These are phyloP conservation scores for Erythrobasidium yunnanense DNA, from an alignment of 768 basidiomycete species.

Conservation along the genomic window DNA sequence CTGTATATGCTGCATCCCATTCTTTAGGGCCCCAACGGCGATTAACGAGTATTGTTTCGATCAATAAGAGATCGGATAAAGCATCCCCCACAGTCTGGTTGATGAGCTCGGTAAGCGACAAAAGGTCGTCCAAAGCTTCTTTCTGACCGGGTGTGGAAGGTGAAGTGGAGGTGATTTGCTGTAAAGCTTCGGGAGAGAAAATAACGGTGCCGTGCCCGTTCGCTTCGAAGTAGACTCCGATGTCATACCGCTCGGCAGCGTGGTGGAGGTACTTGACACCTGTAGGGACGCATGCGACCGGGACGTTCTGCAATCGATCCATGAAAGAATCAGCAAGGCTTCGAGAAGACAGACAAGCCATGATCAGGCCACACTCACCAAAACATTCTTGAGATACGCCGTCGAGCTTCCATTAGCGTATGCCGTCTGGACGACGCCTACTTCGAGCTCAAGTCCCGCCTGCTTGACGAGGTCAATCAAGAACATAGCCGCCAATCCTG, in stretches of 20 bases:
- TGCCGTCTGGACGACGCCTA: constrained; percentile 95
- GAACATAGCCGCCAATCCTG: constrained; percentile 81
- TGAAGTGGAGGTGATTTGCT: constrained; percentile 53
- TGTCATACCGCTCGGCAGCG: constrained; percentile 80
- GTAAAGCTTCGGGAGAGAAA: constrained; percentile 67
- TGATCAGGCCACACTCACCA: constrained; percentile 35
- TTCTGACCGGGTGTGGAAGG: constrained; percentile 68
- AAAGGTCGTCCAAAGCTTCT: constrained; percentile 43
- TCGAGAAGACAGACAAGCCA: too few relatives aligned
- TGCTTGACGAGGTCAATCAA: constrained; percentile 78
- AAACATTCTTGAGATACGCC: constrained; percentile 70
- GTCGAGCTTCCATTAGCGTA: constrained; percentile 98
- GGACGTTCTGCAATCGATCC: constrained; percentile 59
- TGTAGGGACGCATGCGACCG: constrained; percentile 87
- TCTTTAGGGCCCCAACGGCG: constrained; percentile 62
- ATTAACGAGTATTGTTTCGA: constrained; percentile 82
- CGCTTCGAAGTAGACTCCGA: constrained; percentile 99
- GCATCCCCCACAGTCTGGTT: constrained; percentile 99
- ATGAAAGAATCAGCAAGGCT: too few relatives aligned
- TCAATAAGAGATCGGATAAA: constrained; percentile 85
- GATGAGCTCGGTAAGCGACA: constrained; percentile 69
- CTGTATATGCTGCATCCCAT: constrained; percentile 87
- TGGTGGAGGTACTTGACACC: constrained; percentile 98
- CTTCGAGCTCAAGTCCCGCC: constrained; percentile 62
- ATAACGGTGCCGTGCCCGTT: constrained; percentile 97